Conservation (phyloP, 2,329 filamentous ascomycete genomes). For the Apiospora rasikravindrae region DNA sequence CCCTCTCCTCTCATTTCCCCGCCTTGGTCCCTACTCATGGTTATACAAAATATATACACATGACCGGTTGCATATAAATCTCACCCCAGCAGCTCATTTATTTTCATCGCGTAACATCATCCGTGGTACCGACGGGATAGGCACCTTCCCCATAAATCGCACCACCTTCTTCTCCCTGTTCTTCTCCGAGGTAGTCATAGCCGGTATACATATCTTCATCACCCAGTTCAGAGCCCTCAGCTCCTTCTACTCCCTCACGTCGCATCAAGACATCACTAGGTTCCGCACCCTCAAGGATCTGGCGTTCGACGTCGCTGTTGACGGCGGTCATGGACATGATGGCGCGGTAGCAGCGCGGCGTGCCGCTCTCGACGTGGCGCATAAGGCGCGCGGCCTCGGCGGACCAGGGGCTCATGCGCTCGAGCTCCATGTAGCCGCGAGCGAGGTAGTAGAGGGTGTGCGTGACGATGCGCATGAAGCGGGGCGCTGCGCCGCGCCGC, state of each 20-base stretch:
- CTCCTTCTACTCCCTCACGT: neutral
- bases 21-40: neutral
- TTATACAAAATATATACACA: neutral
- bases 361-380: constrained; percentile 44
- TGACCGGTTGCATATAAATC: neutral
- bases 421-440: constrained; percentile 55
- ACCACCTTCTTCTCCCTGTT: neutral
- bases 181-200: neutral
- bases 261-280: constrained; percentile 19
- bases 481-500: constrained; percentile 43
- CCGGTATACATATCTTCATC: neutral
- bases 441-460: constrained; percentile 55
- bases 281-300: constrained; percentile 32
- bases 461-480: constrained; percentile 45
- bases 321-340: constrained; percentile 39
- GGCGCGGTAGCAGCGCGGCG: constrained; percentile 37
- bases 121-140: neutral
- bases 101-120: neutral
- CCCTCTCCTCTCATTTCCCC: neutral
- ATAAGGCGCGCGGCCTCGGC: constrained; percentile 47
- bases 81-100: neutral
- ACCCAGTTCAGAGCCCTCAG: neutral
- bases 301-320: constrained; percentile 33
- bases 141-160: neutral
- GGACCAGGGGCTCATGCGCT: constrained; percentile 56